Evolutionary conservation across 495 filamentous ascomycete species (phyloP), one percentile per base, ranked within the genome.

Genomic region (Hyaloscypha hepaticicola): DNA sequence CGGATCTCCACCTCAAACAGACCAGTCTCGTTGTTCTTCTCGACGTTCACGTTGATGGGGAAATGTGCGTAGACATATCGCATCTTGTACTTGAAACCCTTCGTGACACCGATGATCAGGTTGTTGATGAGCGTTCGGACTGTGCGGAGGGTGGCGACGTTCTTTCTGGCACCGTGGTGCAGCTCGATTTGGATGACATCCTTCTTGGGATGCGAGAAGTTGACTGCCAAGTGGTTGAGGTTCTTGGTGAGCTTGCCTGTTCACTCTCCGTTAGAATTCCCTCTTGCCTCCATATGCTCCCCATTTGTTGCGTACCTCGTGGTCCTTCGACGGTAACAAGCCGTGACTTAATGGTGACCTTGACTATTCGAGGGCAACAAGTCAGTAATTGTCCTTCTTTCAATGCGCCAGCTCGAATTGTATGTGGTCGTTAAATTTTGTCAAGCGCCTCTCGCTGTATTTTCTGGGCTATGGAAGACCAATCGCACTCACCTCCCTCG

Each of bases 71-170:
- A 99, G 82, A 99, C 95, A 82, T 99, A 99, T 70, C 95, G 91
- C 95, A 99, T 98, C 90, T 98, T 99, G 90, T 99, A 99, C 84
- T 94, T 94, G 90, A 90, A 99, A 67, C 95, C 95, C 83, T 90
- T 93, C 76, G 96, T 99, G 66, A 99, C 95, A 79, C 95, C 95
- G 76, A 92, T 89, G 81, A 98, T 90, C 79, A 99, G 73, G 88
- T 99, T 99, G 86, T 95, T 90, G 85, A 99, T 96, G 79, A 98
- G 73, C 63, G 93, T 92, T 72, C 90, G 90, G 87, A 99, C 95
- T 73, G 95, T 99, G 73, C 95, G 94, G 76, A 99, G 91, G 66
- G 95, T 91, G 78, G 95, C 95, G 74, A 99, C 89, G 77, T 91
- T 93, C 87, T 99, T 99, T 79, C 95, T 93, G 73, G 85, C 83